phyloP scores from a whole-genome alignment of 106 monocot genomes.

The Apostasia shenzhenica region DNA sequence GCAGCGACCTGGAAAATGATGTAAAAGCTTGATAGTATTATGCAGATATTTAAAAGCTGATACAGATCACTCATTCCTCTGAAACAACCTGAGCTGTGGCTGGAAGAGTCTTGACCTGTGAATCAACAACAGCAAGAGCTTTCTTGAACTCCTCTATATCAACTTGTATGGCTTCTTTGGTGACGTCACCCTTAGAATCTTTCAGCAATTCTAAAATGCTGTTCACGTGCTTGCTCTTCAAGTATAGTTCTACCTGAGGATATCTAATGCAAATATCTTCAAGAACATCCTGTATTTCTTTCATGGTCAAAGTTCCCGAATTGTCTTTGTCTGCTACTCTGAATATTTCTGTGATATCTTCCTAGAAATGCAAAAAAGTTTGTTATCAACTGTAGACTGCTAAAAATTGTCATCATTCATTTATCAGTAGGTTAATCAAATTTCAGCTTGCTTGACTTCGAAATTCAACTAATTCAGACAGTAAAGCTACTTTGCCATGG shows the following conservation, averaged over 20 bases:
- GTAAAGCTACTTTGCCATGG: no score
- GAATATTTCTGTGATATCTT: constrained; percentile 55
- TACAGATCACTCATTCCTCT: no score
- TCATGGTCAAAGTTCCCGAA: constrained; percentile 54
- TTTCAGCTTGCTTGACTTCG: no score
- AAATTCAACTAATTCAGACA: background rate
- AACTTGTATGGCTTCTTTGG: constrained; percentile 35
- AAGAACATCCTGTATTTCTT: constrained; percentile 58
- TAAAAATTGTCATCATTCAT: background rate
- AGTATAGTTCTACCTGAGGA: constrained; percentile 26
- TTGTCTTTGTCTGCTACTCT: constrained; percentile 56
- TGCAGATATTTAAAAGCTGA: no score
- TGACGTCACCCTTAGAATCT: constrained; percentile 29
- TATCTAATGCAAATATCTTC: constrained; percentile 48
- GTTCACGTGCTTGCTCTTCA: constrained; percentile 55
- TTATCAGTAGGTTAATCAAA: no score
- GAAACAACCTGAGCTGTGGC: constrained; percentile 60
- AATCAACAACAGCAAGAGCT: constrained; percentile 44
- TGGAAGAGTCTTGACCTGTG: constrained; percentile 46
- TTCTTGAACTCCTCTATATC: constrained; percentile 59
- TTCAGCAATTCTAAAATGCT: constrained; percentile 31
- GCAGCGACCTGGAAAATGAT: constrained; percentile 40
- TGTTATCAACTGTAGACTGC: background rate
- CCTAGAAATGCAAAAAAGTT: constrained; percentile 19
- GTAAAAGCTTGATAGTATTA: no score